A percentile compares a stretch with the other conserved stretches of the same genome.
These are phyloP conservation scores for Ambrosia hybrid DNA, from an alignment of 140 eudicot species.

Conservation along the genomic window DNA sequence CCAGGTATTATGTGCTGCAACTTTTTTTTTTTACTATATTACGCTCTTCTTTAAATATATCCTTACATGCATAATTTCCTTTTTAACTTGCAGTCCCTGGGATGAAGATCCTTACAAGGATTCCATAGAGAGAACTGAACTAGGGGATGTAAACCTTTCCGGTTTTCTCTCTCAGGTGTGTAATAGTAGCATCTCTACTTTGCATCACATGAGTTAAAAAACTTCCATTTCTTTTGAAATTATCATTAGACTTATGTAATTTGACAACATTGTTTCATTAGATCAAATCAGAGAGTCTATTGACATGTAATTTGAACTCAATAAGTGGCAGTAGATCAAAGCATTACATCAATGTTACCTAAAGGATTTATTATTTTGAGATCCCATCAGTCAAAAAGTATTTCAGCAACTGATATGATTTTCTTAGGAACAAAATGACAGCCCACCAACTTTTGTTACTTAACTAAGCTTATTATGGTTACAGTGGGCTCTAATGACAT, in stretches of 20 bases:
- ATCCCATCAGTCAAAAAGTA: neutral
- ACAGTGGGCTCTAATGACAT: constrained; percentile 96
- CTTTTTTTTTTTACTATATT: neutral
- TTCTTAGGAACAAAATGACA: constrained; percentile 6
- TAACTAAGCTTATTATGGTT: constrained; percentile 29
- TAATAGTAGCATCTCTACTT: constrained; percentile 15
- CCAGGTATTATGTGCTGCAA: constrained; percentile 15
- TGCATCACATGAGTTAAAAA: constrained; percentile 18
- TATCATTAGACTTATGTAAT: neutral
- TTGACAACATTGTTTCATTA: constrained; percentile 18
- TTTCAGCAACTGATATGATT: constrained; percentile 4
- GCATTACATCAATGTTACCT: neutral
- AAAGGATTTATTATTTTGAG: constrained; percentile 1
- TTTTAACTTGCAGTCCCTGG: constrained; percentile 73
- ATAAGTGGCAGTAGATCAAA: neutral
- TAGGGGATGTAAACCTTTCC: constrained; percentile 63
- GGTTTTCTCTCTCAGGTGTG: constrained; percentile 83
- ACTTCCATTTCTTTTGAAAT: neutral
- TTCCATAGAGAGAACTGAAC: constrained; percentile 69
- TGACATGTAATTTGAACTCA: neutral
- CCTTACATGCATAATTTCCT: constrained; percentile 13
- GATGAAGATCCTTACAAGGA: constrained; percentile 68
- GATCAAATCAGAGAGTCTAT: neutral
- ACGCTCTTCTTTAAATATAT: neutral
- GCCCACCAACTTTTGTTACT: neutral